Conservation (phyloP, 345 rosid species). For the Sapria himalayana region DNA sequence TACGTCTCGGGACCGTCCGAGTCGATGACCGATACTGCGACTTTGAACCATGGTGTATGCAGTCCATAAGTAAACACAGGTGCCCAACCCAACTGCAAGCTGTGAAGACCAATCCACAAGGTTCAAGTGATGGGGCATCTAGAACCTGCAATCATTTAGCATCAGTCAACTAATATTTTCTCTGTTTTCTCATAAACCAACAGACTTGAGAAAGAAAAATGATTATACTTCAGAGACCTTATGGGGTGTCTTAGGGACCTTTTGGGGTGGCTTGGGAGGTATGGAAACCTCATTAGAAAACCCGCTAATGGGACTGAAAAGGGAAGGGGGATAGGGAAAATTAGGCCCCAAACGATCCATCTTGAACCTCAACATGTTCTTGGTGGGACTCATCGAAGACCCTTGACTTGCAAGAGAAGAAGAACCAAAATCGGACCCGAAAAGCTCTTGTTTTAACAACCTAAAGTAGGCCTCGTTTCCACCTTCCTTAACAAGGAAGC, state of each 20-base stretch:
- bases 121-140: slow-evolving; percentile 95
- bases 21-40: too few relatives aligned
- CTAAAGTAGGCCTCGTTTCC: slow-evolving; percentile 66
- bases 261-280: slow-evolving; percentile 70
- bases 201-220: too few relatives aligned
- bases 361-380: slow-evolving; percentile 75
- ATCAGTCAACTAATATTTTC: too few relatives aligned
- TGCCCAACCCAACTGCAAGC: slow-evolving; percentile 90
- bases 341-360: slow-evolving; percentile 55
- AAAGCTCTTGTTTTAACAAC: slow-evolving; percentile 64
- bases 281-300: slow-evolving; percentile 44
- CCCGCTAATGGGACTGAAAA: slow-evolving; percentile 46
- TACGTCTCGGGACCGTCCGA: too few relatives aligned
- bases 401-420: slow-evolving; percentile 87
- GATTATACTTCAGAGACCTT: slow-evolving; percentile 27
- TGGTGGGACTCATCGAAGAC: slow-evolving; percentile 59
- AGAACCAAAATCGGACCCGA: slow-evolving; percentile 77
- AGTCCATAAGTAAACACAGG: slow-evolving; percentile 90
- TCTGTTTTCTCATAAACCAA: too few relatives aligned
- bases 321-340: slow-evolving; percentile 71
- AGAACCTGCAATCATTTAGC: slow-evolving; percentile 60
- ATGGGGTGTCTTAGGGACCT: slow-evolving; percentile 92
- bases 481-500: slow-evolving; percentile 87
- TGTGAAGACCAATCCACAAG: slow-evolving; percentile 98
- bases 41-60: too few relatives aligned